Percentiles rank a stretch among this genome's conserved stretches.
phyloP scores from a whole-genome alignment of 2,329 filamentous ascomycete genomes.

The Basipetospora chlamydospora region DNA sequence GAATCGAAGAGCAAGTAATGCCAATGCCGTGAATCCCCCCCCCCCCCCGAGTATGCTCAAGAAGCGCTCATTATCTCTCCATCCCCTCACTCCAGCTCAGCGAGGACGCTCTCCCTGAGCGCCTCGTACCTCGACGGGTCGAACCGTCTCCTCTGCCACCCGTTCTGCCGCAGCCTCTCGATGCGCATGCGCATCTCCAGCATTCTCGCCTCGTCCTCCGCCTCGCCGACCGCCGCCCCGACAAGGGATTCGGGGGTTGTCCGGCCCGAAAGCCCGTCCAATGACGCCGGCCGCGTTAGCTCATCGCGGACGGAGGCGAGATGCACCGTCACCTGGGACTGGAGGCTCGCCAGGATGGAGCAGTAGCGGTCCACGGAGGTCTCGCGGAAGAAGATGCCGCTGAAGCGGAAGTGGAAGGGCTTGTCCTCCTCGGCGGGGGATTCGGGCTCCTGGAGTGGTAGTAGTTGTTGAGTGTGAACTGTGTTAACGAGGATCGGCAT shows the following conservation, averaged over 20 bases:
- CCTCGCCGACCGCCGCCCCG: no score
- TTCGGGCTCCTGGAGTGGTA: constrained; percentile 1
- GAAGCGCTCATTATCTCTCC: constrained; percentile 2
- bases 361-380: constrained; percentile 34
- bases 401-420: not conserved
- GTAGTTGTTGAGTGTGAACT: constrained; percentile 3
- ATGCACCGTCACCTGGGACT: constrained; percentile 33
- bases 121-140: constrained; percentile 37
- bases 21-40: no score
- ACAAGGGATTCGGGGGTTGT: constrained; percentile 10
- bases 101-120: constrained; percentile 34
- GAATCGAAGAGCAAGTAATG: no score
- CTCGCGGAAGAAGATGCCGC: constrained; percentile 20
- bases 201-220: constrained; percentile 20
- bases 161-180: constrained; percentile 35
- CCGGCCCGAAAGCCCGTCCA: constrained; percentile 1
- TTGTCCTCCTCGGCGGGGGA: constrained; percentile 3
- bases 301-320: constrained; percentile 29
- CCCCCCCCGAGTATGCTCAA: no score
- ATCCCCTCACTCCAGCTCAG: constrained; percentile 26
- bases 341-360: constrained; percentile 30
- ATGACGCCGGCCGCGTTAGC: constrained; percentile 12
- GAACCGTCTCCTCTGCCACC: constrained; percentile 42
- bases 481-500: constrained; percentile 5
- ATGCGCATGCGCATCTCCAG: constrained; percentile 35